Evolutionary conservation across 306 rosid genomes (phyloP).

Genomic region (Coriaria nepalensis): DNA sequence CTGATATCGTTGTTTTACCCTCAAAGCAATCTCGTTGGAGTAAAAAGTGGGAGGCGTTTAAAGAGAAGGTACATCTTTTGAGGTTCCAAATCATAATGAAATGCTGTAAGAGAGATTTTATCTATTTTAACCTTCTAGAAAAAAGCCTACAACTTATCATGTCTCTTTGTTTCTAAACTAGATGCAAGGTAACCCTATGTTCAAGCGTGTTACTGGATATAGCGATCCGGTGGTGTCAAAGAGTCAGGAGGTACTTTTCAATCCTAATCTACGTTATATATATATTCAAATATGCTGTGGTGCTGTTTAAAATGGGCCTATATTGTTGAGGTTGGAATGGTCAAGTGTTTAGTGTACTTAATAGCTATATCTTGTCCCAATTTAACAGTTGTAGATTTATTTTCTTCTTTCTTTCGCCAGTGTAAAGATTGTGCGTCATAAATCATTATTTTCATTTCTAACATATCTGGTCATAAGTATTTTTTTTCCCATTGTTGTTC

Average conservation of each 20-base stretch:
- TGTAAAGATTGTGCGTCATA: no score
- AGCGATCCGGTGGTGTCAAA: slow-evolving; percentile 65
- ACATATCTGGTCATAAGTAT: no score
- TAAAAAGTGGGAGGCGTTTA: slow-evolving; percentile 69
- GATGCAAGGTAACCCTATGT: slow-evolving; percentile 49
- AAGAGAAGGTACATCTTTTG: slow-evolving; percentile 41
- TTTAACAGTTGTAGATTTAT: neutral
- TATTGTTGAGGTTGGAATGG: neutral
- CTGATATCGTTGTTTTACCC: slow-evolving; percentile 54
- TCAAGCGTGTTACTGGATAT: slow-evolving; percentile 38
- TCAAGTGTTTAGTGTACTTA: neutral
- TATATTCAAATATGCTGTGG: neutral
- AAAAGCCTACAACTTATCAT: neutral
- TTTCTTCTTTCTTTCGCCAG: neutral
- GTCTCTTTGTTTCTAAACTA: slow-evolving; percentile 14
- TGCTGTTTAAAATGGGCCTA: neutral
- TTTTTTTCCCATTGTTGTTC: no score
- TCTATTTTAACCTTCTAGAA: slow-evolving; percentile 1
- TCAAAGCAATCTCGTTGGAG: slow-evolving; percentile 56
- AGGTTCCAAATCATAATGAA: neutral
- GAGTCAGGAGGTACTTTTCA: slow-evolving; percentile 64
- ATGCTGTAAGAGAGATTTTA: neutral
- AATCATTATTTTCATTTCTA: no score
- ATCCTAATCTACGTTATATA: slow-evolving; percentile 1
- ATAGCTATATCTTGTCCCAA: slow-evolving; percentile 1